Evolutionary conservation across 495 filamentous ascomycete species (phyloP), one percentile per base, ranked within the genome.

Genomic region (Penicillium mononematosum): DNA sequence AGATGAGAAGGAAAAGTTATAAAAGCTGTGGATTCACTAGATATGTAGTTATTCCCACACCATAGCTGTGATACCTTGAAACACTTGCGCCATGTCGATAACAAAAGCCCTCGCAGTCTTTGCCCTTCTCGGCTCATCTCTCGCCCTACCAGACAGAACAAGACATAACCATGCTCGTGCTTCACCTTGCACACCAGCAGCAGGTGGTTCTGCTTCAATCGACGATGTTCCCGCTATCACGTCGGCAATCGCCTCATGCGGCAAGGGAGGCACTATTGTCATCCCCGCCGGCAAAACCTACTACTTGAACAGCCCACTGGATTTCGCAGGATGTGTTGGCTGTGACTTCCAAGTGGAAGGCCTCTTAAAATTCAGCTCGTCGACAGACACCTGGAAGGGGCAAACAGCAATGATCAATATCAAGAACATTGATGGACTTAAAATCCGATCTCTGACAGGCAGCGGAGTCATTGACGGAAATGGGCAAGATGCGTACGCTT

Each of bases 291-390:
- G 66, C 1, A 66, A 50, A 0, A 78, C 74, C 3, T 80, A 78
- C 53, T 69, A 70, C 52, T 56, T 75, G 43, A 70, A 74, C 58
- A 74, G 71, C 24, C 66, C 70, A 8, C 70, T 78, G 6, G 66
- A 70, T 34, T 74, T 78, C 38, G 39, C 70, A 0, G 70, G 68
- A 7, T 77, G 76, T 56, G 52, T 45, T 4, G 63, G 61, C 32
- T 78, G 76, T 45, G 71, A 73, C 50, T 69, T 80, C 38, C 74
- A 77, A 50, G 47, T 78, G 0, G 76, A 80, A 50, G 77, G 75
- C 0, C 55, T 68, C 9, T 50, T 78, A 24, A 75, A 76, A 36
- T 75, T 72, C 36, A 56, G 65, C 7, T 71, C 70, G 22, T 57
- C 70, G 39, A 68, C 69, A 0, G 62, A 58, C 36, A 74, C 73